Evolutionary conservation across 257 asterid genomes (phyloP).

Genomic region (Nicotiana benthamiana): DNA sequence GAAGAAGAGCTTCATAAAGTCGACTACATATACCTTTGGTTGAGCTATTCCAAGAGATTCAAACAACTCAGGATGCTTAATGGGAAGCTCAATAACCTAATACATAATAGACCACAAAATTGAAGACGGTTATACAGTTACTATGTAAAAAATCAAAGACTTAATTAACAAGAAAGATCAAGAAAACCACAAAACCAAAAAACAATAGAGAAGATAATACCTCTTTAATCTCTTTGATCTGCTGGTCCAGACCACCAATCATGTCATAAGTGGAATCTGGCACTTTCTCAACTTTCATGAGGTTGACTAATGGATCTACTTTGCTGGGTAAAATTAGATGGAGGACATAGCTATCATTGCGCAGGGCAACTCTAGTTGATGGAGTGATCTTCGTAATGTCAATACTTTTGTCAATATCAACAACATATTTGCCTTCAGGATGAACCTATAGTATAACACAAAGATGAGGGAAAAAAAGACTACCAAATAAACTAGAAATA

Average conservation of each 20-base stretch:
- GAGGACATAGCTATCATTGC: constrained; percentile 88
- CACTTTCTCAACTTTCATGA: constrained; percentile 94
- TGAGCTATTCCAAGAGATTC: constrained; percentile 75
- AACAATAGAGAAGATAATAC: constrained; percentile 19
- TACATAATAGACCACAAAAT: background rate
- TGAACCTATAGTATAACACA: constrained; percentile 45
- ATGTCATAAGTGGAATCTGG: constrained; percentile 95
- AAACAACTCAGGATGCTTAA: constrained; percentile 63
- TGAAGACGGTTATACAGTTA: background rate
- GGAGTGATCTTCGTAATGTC: constrained; percentile 88
- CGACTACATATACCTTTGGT: constrained; percentile 48
- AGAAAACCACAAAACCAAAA: background rate
- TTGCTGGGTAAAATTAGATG: constrained; percentile 86
- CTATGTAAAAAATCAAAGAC: background rate
- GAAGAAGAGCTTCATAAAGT: background rate
- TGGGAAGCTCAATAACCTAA: constrained; percentile 68
- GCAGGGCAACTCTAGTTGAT: constrained; percentile 88
- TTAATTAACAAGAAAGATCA: background rate
- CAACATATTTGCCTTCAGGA: constrained; percentile 84
- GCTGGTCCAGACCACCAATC: constrained; percentile 99
- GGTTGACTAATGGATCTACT: constrained; percentile 88
- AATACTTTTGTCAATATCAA: constrained; percentile 82
- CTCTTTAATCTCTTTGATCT: constrained; percentile 93
- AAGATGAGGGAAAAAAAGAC: background rate
- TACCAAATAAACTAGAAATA: background rate